phyloP scores from a whole-genome alignment of 371 early-diverging fungal genomes.

The Rhizomucor pusillus region DNA sequence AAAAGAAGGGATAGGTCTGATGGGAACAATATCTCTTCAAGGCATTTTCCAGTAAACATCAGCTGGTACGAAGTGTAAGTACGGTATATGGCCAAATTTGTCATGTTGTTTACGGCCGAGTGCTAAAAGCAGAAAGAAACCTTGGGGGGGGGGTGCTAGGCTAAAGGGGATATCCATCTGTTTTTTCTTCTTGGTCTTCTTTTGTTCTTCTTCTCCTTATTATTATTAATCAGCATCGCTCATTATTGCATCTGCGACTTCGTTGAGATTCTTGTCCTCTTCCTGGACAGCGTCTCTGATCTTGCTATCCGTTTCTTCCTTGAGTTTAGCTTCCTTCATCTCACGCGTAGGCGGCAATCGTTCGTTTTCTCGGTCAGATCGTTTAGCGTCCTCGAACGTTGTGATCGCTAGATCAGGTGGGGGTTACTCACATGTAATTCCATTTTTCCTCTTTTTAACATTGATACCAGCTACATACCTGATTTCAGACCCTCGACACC shows the following conservation, averaged over 20 bases:
- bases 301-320: constrained; percentile 44
- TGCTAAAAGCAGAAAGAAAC: neutral
- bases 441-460: neutral
- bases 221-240: constrained; percentile 31
- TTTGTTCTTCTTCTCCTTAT: neutral
- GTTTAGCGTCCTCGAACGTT: constrained; percentile 90
- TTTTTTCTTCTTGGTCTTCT: constrained; percentile 4
- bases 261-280: constrained; percentile 39
- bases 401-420: constrained; percentile 61
- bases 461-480: constrained; percentile 40
- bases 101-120: constrained; percentile 7
- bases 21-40: neutral
- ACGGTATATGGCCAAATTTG: constrained; percentile 9
- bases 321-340: constrained; percentile 45
- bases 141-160: neutral
- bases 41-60: neutral
- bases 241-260: constrained; percentile 46
- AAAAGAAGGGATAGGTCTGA: neutral
- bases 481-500: constrained; percentile 89
- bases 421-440: neutral
- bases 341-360: constrained; percentile 80
- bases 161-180: neutral
- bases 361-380: constrained; percentile 89
- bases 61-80: neutral
- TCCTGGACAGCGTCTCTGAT: constrained; percentile 41